A percentile compares a stretch with the other conserved stretches of the same genome.
Evolutionary conservation across 2,329 filamentous ascomycete genomes (phyloP).

Genomic region (Colletotrichum liriopes): DNA sequence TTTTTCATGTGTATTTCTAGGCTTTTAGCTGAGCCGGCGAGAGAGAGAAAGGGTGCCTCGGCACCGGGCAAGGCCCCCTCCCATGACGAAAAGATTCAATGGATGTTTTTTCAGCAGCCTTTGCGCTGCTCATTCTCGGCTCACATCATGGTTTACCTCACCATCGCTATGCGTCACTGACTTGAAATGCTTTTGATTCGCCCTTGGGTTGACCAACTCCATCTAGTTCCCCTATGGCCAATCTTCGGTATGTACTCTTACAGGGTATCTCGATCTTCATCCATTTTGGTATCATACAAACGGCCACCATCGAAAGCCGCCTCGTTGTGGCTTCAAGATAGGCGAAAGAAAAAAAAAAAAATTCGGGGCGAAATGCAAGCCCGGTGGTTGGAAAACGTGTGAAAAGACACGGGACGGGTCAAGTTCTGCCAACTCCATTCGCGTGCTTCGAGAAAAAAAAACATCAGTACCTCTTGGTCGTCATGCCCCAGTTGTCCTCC

Average conservation of each 20-base stretch:
- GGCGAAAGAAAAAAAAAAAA: not conserved
- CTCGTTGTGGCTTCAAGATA: not conserved
- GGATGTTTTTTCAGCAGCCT: constrained; percentile 30
- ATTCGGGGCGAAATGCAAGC: not conserved
- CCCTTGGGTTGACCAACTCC: not conserved
- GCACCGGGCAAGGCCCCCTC: constrained; percentile 27
- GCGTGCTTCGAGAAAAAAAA: not conserved
- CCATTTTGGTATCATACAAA: constrained; percentile 19
- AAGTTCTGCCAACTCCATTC: not conserved
- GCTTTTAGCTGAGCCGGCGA: constrained; percentile 10
- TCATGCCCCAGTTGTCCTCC: constrained; percentile 80
- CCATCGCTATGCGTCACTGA: not conserved
- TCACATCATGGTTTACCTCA: not conserved
- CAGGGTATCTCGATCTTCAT: constrained; percentile 33
- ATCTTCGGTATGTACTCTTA: constrained; percentile 22
- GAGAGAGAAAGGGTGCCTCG: constrained; percentile 8
- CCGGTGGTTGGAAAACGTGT: not conserved
- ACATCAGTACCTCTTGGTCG: constrained; percentile 37
- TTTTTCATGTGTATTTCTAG: constrained; percentile 40
- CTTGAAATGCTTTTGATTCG: not conserved
- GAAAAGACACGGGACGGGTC: not conserved
- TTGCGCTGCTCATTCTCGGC: constrained; percentile 19
- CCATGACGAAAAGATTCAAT: constrained; percentile 35
- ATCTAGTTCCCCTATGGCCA: not conserved
- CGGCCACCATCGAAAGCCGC: constrained; percentile 4